Evolutionary conservation across 1,284 basidiomycete genomes (phyloP).

Genomic region (Gymnopus androsaceus): DNA sequence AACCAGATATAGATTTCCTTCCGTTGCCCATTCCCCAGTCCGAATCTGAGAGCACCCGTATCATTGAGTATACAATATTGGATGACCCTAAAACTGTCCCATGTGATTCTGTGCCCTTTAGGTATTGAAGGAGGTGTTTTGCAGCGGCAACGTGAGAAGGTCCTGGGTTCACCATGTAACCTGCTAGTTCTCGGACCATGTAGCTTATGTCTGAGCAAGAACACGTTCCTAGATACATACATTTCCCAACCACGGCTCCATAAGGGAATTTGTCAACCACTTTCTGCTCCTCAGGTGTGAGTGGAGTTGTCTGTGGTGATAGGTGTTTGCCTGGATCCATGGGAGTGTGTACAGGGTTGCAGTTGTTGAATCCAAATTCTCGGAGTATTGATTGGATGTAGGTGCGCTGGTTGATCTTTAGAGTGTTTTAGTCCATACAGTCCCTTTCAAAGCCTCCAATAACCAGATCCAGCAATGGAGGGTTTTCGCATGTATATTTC

Average conservation of each 20-base stretch:
- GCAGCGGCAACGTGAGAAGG: not conserved
- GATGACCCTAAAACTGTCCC: not conserved
- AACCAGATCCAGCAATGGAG: conserved; percentile 26
- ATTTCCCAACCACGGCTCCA: too few species aligned
- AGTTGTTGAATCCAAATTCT: conserved; percentile 18
- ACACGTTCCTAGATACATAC: too few species aligned
- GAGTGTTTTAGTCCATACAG: conserved; percentile 14
- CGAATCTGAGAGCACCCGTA: not conserved
- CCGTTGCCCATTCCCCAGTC: not conserved
- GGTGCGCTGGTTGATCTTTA: conserved; percentile 28
- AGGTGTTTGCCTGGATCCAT: not conserved
- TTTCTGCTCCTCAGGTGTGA: too few species aligned
- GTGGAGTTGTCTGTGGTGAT: not conserved
- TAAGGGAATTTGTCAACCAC: too few species aligned
- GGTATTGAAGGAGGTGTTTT: not conserved
- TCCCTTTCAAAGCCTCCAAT: conserved; percentile 4
- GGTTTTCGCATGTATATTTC: conserved; percentile 27
- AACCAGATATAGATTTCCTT: not conserved
- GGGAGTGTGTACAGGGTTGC: conserved; percentile 16
- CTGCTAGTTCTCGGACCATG: too few species aligned
- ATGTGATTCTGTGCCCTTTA: not conserved
- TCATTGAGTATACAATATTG: not conserved
- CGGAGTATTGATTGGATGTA: conserved; percentile 25
- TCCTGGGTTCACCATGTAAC: too few species aligned
- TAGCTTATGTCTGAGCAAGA: too few species aligned